Evolutionary conservation across 2,329 filamentous ascomycete genomes (phyloP), one percentile per base, ranked within the genome.

Genomic region (Penicillium vulpinum): DNA sequence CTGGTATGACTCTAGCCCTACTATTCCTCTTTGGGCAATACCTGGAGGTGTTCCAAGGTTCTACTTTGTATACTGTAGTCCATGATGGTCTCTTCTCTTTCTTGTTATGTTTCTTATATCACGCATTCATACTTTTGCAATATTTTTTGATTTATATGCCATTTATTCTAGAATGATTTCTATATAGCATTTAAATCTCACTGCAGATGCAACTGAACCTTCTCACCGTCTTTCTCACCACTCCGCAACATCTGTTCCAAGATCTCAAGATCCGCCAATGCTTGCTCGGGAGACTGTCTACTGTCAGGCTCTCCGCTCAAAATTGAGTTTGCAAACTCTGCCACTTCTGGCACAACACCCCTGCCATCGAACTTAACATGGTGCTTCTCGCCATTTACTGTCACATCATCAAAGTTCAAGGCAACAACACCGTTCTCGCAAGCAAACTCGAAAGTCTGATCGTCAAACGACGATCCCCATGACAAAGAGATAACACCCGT

Each of bases 271-370:
- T 85, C 83, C 16, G 71, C 75, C 66, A 84, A 62, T 21, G 81
- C 82, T 70, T 85, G 79, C 63, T 82, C 75, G 3, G 81, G 78
- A 13, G 72, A 75, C 65, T 83, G 79, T 60, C 70, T 54, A 40
- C 63, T 71, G 56, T 83, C 74, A 38, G 64, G 61, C 40, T 68
- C 73, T 2, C 78, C 80, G 26, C 68, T 67, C 4, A 68, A 66
- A 51, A 85, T 68, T n/a, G 76, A 75, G 63, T 78, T 71, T 3
- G 76, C 82, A 77, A 83, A 85, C 2, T 78, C 80, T 48, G 73
- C 75, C 10, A 85, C 74, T 63, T 86, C 83, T 38, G 78, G 74
- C 48, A 74, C 77, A 4, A 85, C 80, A 0, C 81, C 81, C n/a
- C 71, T 77, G 2, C 75, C 76, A 55, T 83, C 78, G 53, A 81